Evolutionary conservation across 352 stramenopile species (phyloP).

Genomic region (Phytopythium delawarense): DNA sequence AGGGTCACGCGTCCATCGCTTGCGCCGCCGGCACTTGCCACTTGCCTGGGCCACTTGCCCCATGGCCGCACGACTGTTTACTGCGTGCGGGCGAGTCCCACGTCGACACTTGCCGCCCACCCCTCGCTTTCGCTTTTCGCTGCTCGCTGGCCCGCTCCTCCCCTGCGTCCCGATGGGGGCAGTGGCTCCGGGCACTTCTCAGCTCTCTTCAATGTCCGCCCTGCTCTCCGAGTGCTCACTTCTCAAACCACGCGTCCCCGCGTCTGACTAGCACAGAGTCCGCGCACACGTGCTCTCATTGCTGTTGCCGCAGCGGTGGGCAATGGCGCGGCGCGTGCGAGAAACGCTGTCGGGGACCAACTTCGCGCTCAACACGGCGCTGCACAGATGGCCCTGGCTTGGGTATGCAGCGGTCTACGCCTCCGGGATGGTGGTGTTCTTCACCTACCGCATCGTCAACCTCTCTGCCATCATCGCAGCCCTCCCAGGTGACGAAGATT

Average conservation of each 20-base stretch:
- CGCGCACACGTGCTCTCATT: no score
- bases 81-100: not conserved
- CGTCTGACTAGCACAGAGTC: not conserved
- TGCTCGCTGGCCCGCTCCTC: not conserved
- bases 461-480: conserved; percentile 10
- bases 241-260: not conserved
- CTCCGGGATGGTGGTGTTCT: conserved; percentile 17
- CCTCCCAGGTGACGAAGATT: conserved; percentile 7
- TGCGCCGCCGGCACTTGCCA: not conserved
- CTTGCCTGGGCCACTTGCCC: not conserved
- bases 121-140: not conserved
- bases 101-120: not conserved
- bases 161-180: not conserved
- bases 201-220: conserved; percentile 4
- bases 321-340: not conserved
- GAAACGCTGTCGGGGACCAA: conserved; percentile 6
- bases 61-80: not conserved
- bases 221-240: not conserved
- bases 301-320: not conserved
- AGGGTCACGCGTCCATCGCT: not conserved
- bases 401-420: conserved; percentile 18
- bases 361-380: conserved; percentile 14
- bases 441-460: conserved; percentile 17
- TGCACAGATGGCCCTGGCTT: conserved; percentile 18
- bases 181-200: conserved; percentile 2